Evolutionary conservation across 2,329 filamentous ascomycete genomes (phyloP).

Genomic region (Hymenotorrendiella dingleyae): DNA sequence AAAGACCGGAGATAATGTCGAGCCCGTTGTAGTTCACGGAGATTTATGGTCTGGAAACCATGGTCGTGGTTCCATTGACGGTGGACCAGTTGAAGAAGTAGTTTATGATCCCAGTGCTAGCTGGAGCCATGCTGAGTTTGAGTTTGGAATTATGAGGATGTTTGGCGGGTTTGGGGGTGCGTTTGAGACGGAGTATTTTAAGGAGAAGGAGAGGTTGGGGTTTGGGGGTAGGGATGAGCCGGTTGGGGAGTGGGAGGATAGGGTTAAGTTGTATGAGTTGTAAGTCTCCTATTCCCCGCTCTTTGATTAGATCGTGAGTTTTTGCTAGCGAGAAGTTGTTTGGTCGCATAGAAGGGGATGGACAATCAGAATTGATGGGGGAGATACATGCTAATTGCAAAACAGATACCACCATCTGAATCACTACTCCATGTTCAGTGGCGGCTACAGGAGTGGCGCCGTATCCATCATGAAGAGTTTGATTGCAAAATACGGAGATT

Average conservation of each 20-base stretch:
- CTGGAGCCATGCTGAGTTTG: constrained; percentile 85
- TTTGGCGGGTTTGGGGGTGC: constrained; percentile 75
- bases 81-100: constrained; percentile 59
- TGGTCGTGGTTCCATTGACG: constrained; percentile 54
- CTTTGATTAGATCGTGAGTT: background rate
- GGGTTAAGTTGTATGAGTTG: constrained; percentile 75
- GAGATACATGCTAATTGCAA: background rate
- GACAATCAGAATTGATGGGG: no score
- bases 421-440: constrained; percentile 67
- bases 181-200: constrained; percentile 76
- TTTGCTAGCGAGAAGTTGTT: background rate
- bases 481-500: constrained; percentile 60
- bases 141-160: constrained; percentile 92
- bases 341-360: no score
- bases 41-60: constrained; percentile 93
- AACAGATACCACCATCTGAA: constrained; percentile 82
- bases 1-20: constrained; percentile 44
- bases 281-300: constrained; percentile 40
- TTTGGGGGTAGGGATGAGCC: constrained; percentile 77
- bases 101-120: constrained; percentile 77
- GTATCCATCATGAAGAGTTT: constrained; percentile 74
- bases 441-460: constrained; percentile 69
- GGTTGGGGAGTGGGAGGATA: constrained; percentile 75
- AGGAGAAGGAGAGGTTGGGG: constrained; percentile 77
- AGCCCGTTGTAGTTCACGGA: constrained; percentile 81